phyloP scores from a whole-genome alignment of 306 rosid genomes.

The Casuarina equisetifolia region DNA sequence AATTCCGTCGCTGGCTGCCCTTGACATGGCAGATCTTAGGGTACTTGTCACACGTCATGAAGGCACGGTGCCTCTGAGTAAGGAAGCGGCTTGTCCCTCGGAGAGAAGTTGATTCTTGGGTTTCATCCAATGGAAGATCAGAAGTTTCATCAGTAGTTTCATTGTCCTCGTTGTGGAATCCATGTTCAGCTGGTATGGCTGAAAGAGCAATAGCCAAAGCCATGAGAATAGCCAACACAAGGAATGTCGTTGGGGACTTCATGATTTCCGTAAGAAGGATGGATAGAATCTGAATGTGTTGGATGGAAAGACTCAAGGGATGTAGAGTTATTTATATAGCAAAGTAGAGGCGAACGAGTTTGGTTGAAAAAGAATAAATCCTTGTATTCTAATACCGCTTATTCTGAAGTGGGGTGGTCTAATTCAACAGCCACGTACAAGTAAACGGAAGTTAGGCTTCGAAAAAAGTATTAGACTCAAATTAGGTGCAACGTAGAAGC shows the following conservation, averaged over 20 bases:
- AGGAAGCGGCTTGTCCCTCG: constrained; percentile 41
- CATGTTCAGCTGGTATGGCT: constrained; percentile 9
- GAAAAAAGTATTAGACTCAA: constrained; percentile 15
- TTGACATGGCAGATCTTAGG: constrained; percentile 39
- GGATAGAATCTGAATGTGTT: neutral
- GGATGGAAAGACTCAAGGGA: constrained; percentile 30
- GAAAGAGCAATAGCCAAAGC: constrained; percentile 38
- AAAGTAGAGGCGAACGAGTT: neutral
- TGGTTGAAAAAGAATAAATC: no score
- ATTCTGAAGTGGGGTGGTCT: constrained; percentile 36
- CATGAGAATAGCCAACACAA: constrained; percentile 42
- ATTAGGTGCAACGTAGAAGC: constrained; percentile 1
- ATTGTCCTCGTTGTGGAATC: neutral
- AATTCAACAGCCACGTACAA: constrained; percentile 28
- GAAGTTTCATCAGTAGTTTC: neutral
- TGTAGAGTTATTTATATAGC: constrained; percentile 38
- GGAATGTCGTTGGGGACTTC: constrained; percentile 33
- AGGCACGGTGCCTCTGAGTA: constrained; percentile 4
- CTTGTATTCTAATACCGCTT: no score
- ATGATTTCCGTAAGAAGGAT: constrained; percentile 18
- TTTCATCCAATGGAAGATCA: neutral
- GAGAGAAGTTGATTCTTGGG: constrained; percentile 15
- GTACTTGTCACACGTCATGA: constrained; percentile 46
- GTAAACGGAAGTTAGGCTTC: constrained; percentile 34
- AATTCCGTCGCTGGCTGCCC: constrained; percentile 48